A percentile compares a stretch with the other conserved stretches of the same genome.
Evolutionary conservation across 805 yeast genomes (phyloP).

Genomic region (Metahyphopichia silvanorum): DNA sequence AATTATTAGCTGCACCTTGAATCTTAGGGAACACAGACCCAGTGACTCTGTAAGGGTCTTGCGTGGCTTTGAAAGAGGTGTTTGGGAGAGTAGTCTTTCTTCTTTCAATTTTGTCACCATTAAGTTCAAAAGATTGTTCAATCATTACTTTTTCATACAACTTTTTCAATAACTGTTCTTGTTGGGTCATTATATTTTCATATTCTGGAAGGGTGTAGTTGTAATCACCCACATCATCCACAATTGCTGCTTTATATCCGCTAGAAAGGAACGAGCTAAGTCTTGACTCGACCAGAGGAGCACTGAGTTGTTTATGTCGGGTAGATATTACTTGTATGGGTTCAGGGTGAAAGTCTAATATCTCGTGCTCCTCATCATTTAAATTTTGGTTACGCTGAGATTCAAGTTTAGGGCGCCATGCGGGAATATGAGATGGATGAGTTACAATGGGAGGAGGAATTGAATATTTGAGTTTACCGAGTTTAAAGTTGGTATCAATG

Average conservation of each 20-base stretch:
- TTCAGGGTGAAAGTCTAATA: constrained; percentile 24
- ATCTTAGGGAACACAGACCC: constrained; percentile 39
- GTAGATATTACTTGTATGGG: constrained; percentile 22
- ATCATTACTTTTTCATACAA: constrained; percentile 32
- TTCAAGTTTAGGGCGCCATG: constrained; percentile 32
- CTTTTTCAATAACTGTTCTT: constrained; percentile 48
- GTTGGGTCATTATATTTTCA: constrained; percentile 52
- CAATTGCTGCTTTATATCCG: constrained; percentile 31
- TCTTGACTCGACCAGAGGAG: constrained; percentile 25
- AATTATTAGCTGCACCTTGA: constrained; percentile 39
- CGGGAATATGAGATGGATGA: constrained; percentile 44
- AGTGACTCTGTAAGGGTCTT: constrained; percentile 45
- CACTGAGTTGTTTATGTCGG: constrained; percentile 10
- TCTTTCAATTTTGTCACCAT: constrained; percentile 47
- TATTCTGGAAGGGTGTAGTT: constrained; percentile 51
- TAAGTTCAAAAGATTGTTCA: constrained; percentile 37
- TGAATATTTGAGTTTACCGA: constrained; percentile 27
- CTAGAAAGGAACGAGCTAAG: constrained; percentile 23
- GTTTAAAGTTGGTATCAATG: constrained; percentile 16
- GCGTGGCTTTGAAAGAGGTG: constrained; percentile 35
- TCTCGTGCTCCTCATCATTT: constrained; percentile 10
- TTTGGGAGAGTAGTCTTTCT: constrained; percentile 46
- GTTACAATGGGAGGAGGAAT: constrained; percentile 36
- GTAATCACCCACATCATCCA: constrained; percentile 37
- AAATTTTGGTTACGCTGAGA: constrained; percentile 10